Conservation (phyloP, 202 grass and related monocot species). For the Eragrostis tef region DNA sequence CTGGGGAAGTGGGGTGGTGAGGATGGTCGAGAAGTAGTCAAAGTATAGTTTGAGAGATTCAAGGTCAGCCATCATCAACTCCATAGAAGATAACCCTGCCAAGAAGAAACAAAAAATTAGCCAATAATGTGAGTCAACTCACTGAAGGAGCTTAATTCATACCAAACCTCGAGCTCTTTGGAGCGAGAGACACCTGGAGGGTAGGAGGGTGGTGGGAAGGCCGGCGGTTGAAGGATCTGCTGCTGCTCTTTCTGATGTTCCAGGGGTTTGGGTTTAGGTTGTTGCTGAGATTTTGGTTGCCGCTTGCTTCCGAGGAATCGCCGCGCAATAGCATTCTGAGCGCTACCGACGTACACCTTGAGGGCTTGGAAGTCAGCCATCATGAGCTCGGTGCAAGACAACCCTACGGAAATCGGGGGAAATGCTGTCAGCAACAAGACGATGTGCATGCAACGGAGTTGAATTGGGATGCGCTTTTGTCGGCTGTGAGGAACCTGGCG, state of each 20-base stretch:
- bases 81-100: slow-evolving; percentile 73
- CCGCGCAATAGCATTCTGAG: not conserved
- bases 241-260: slow-evolving; percentile 32
- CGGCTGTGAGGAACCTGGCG: slow-evolving; percentile 31
- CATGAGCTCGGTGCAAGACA: slow-evolving; percentile 51
- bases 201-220: slow-evolving; percentile 52
- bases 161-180: not conserved
- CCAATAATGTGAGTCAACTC: not conserved
- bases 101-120: slow-evolving; percentile 23
- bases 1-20: slow-evolving; percentile 76
- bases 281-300: slow-evolving; percentile 6
- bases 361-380: slow-evolving; percentile 51
- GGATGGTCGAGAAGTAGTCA: slow-evolving; percentile 56
- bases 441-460: slow-evolving; percentile 21
- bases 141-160: slow-evolving; percentile 16
- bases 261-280: slow-evolving; percentile 17
- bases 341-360: slow-evolving; percentile 52
- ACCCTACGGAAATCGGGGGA: slow-evolving; percentile 31
- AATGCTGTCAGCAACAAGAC: slow-evolving; percentile 9
- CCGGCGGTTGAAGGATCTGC: slow-evolving; percentile 41
- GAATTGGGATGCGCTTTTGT: slow-evolving; percentile 21
- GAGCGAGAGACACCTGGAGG: slow-evolving; percentile 47
- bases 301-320: slow-evolving; percentile 55
- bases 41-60: slow-evolving; percentile 74
- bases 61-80: slow-evolving; percentile 81